A percentile compares a stretch with the other conserved stretches of the same genome.
phyloP scores from a whole-genome alignment of 345 rosid genomes.

The Carallia brachiata region DNA sequence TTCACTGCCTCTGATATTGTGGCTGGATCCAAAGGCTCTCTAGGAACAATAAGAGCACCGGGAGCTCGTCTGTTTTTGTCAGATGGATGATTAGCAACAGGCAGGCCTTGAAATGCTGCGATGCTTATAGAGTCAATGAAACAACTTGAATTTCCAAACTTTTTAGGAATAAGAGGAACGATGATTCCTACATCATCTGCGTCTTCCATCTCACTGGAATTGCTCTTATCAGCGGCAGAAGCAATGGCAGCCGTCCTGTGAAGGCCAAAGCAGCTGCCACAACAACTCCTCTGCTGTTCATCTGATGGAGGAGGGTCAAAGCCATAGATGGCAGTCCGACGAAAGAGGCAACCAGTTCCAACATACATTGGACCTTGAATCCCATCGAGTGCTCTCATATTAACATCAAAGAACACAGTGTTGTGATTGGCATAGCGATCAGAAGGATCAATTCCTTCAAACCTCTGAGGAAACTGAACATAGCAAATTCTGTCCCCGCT shows the following conservation, averaged over 20 bases:
- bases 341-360: conserved; percentile 88
- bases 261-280: conserved; percentile 45
- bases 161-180: conserved; percentile 52
- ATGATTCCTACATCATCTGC: conserved; percentile 42
- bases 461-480: conserved; percentile 86
- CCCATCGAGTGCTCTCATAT: conserved; percentile 81
- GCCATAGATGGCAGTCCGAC: conserved; percentile 74
- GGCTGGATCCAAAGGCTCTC: conserved; percentile 47
- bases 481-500: conserved; percentile 59
- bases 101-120: conserved; percentile 69
- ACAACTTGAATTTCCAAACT: conserved; percentile 65
- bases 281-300: conserved; percentile 35
- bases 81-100: conserved; percentile 49
- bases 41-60: conserved; percentile 52
- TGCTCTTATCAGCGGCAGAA: conserved; percentile 42
- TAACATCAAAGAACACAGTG: conserved; percentile 79
- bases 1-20: conserved; percentile 67
- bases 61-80: conserved; percentile 58
- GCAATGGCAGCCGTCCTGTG: conserved; percentile 41
- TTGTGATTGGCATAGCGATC: conserved; percentile 84
- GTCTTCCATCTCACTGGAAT: conserved; percentile 20
- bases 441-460: conserved; percentile 84
- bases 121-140: conserved; percentile 50
- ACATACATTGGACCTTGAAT: conserved; percentile 87
- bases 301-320: conserved; percentile 54